Conservation (phyloP, 345 rosid genomes). For the Reutealis trisperma region DNA sequence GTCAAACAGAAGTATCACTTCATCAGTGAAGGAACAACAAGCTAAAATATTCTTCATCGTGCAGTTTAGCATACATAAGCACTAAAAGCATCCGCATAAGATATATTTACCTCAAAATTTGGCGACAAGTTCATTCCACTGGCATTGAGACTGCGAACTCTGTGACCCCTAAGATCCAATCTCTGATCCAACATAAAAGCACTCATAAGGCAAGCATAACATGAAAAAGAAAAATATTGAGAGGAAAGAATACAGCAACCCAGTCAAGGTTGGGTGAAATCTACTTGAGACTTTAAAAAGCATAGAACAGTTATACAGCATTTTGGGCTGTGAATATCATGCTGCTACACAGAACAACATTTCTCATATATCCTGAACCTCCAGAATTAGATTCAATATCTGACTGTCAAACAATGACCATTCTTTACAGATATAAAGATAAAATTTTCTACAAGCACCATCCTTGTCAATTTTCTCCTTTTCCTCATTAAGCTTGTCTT, state of each 20-base stretch:
- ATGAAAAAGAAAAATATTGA: slow-evolving; percentile 4
- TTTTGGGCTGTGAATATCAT: background rate
- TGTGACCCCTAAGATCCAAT: slow-evolving; percentile 95
- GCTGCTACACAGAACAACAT: background rate
- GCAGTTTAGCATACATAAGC: slow-evolving; percentile 3
- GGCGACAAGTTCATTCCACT: slow-evolving; percentile 78
- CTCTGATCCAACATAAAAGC: slow-evolving; percentile 54
- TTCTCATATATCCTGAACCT: background rate
- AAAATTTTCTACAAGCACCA: background rate
- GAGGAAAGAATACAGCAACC: background rate
- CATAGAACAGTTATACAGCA: background rate
- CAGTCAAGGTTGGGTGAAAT: background rate
- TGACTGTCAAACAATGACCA: background rate
- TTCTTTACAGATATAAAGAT: background rate
- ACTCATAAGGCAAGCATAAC: slow-evolving; percentile 18
- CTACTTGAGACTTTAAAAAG: background rate
- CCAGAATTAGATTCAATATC: background rate
- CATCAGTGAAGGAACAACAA: background rate
- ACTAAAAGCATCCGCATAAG: background rate
- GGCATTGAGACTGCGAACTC: slow-evolving; percentile 75
- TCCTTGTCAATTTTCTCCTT: background rate
- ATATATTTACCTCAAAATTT: slow-evolving; percentile 77
- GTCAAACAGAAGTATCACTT: slow-evolving; percentile 34
- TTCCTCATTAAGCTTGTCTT: background rate
- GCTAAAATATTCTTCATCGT: background rate